Evolutionary conservation across 2,329 filamentous ascomycete species (phyloP), one percentile per base, ranked within the genome.

Genomic region (Cytospora mali): DNA sequence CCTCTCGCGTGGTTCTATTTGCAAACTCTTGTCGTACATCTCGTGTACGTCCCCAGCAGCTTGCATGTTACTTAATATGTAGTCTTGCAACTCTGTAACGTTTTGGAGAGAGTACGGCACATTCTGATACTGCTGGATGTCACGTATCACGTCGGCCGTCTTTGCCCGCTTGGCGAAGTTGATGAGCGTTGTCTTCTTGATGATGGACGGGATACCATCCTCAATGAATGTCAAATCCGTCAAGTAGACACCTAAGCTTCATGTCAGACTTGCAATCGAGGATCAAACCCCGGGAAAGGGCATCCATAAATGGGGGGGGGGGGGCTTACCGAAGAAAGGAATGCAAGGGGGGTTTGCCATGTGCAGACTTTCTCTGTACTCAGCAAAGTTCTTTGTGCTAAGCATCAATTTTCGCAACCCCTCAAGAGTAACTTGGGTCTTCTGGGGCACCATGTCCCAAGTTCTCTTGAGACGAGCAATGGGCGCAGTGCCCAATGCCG

Each of bases 211-310:
- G 66, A 99, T 99, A 69, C 95, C 95, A 72, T 99, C 94, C 76
- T 99, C 95, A 68, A 99, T 99, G 73, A 99, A 99, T 1, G 94
- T 98, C 63, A 99, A 81, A 79, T 99, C 95, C 63, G 95, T 99
- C 66, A 99, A 81, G 75, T 98, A 99, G 61, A 98, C 94, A 76
- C 93, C 92, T 95, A 66, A 14, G 39, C 3, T 7, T 33, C 6
- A n/a, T 46, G 52, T 65, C 23, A 65, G 58, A 49, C 70, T 53
- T 70, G 56, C 9, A 50, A 50, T 35, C 58, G n/a, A 14, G 21
- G 7, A 23, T 42, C 3, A 3, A 11, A 48, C 6, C 10, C 21
- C 9, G 16, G 4, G n/a, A 25, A 14, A 6, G 9, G 9, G 13
- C 13, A 42, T 27, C 21, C 11, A 51, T 21, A 18, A 33, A 33